Evolutionary conservation across 2,329 filamentous ascomycete species (phyloP), one percentile per base, ranked within the genome.

Genomic region (Cytospora chrysosperma): DNA sequence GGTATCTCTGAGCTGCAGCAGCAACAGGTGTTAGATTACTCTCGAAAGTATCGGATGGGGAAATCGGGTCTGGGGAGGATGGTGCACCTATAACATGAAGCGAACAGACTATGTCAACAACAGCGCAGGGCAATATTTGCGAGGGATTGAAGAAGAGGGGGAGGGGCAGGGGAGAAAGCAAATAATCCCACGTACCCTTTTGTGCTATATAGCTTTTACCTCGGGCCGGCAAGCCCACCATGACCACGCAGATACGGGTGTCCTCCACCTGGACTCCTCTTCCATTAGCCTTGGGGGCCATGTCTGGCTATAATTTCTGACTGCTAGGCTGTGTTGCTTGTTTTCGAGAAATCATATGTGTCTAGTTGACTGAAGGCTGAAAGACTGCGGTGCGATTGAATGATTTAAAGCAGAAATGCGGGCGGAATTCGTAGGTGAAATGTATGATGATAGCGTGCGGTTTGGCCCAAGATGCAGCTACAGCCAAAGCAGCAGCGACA

Each of bases 201-300:
- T 96, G 93, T 70, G 95, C 94, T 75, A 99, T 98, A 76, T 97
- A 87, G 80, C 92, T 97, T 85, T 99, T 99, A 73, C 95, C 95
- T 70, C 95, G 85, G 66, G 95, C 95, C 61, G 95, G 95, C 74
- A 99, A 83, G 69, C 95, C 95, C 65, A 99, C 95, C 95, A 99
- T 98, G 72, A 99, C 93, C 68, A 99, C 93, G 77, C 94, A 98
- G 80, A 99, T 96, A 76, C 91, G 92, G 66, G 92, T 94, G 77
- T 97, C 93, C 82, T 98, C 94, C 71, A 91, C 91, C 91, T 96
- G 90, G 68, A 93, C 85, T 72, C 89, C 90, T 71, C 86, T 79
- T 69, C 89, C 88, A 75, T 88, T 88, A 81, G 82, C 80, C 74
- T 72, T 78, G 67, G 76, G 77, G 68, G 79, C 75, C 81, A 83